Conservation (phyloP, 306 rosid species). For the Rosa persica region DNA sequence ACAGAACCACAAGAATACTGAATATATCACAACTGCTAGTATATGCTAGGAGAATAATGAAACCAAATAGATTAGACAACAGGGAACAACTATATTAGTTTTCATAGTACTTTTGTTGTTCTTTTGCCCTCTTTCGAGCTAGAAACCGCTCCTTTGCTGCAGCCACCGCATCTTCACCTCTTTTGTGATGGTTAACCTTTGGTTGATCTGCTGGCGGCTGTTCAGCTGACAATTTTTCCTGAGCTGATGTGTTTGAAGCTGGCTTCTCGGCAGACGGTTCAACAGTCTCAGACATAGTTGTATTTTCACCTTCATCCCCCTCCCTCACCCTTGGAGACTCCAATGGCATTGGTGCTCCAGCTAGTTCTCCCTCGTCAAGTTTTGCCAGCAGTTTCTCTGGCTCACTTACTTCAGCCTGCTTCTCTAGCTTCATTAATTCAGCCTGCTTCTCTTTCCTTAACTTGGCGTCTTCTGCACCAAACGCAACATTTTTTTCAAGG, state of each 20-base stretch:
- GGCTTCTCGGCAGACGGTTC: constrained; percentile 31
- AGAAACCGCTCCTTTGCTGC: constrained; percentile 82
- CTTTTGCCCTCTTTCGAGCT: constrained; percentile 69
- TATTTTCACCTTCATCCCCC: constrained; percentile 37
- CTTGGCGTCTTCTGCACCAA: constrained; percentile 56
- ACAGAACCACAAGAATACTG: not conserved
- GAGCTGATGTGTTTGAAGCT: constrained; percentile 10
- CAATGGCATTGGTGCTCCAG: constrained; percentile 21
- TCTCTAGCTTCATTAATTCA: constrained; percentile 38
- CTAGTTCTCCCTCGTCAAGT: constrained; percentile 24
- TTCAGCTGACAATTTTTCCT: constrained; percentile 31
- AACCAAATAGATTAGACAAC: not conserved
- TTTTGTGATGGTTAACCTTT: constrained; percentile 61
- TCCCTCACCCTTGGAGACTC: constrained; percentile 33
- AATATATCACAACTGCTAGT: not conserved
- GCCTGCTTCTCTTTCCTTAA: constrained; percentile 39
- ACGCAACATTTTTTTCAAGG: constrained; percentile 79
- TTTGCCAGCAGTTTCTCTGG: constrained; percentile 30
- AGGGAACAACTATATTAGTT: not conserved
- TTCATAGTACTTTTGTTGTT: constrained; percentile 26
- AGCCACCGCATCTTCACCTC: constrained; percentile 62
- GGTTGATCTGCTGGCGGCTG: constrained; percentile 41
- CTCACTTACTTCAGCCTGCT: constrained; percentile 16
- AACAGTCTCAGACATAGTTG: constrained; percentile 17
- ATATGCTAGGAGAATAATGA: not conserved